These are phyloP conservation scores for Nigrospora osmanthi DNA, from an alignment of 2,329 filamentous ascomycete species.

Conservation along the genomic window DNA sequence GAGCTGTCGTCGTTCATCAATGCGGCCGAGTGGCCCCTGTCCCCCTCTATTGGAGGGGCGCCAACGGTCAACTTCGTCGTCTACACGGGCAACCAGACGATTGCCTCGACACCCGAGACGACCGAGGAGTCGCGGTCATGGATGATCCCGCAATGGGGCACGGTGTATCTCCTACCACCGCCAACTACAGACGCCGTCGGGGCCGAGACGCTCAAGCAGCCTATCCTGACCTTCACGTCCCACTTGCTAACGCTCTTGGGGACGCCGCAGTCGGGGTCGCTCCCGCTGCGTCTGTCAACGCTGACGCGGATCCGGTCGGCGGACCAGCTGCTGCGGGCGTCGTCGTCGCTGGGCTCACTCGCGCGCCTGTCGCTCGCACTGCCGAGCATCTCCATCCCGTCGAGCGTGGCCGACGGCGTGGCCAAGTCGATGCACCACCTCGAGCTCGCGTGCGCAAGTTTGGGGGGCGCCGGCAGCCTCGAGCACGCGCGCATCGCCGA, in stretches of 20 bases:
- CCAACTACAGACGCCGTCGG: constrained; percentile 44
- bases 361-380: constrained; percentile 78
- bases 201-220: constrained; percentile 61
- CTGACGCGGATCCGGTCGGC: constrained; percentile 80
- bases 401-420: constrained; percentile 78
- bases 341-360: constrained; percentile 87
- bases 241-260: constrained; percentile 86
- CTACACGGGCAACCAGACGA: constrained; percentile 76
- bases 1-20: constrained; percentile 94
- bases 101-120: constrained; percentile 26
- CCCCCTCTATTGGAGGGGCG: constrained; percentile 84
- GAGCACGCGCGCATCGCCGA: constrained; percentile 79
- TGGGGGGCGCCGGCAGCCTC: constrained; percentile 61
- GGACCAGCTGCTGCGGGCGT: constrained; percentile 79
- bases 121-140: constrained; percentile 56
- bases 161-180: constrained; percentile 51
- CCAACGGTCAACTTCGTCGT: constrained; percentile 95
- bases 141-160: constrained; percentile 95
- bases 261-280: constrained; percentile 71
- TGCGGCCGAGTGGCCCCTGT: constrained; percentile 93
- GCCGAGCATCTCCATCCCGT: constrained; percentile 84
- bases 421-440: constrained; percentile 72
- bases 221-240: constrained; percentile 82
- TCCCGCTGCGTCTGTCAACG: constrained; percentile 78
- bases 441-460: constrained; percentile 63